phyloP scores from a whole-genome alignment of 192 early-diverging fungal species.

The Linnemannia zychae region DNA sequence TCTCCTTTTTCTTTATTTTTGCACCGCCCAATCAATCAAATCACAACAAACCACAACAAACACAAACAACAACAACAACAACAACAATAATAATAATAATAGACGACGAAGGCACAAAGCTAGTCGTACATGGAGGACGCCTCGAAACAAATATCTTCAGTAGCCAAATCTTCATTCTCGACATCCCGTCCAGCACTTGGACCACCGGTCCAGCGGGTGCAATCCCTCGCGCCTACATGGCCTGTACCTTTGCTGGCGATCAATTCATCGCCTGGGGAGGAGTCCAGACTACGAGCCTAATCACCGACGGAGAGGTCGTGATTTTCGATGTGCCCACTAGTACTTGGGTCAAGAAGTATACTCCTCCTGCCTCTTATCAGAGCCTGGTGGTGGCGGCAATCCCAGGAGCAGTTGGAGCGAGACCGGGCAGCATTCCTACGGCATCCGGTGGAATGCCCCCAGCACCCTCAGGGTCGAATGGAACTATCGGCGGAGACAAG shows the following conservation, averaged over 20 bases:
- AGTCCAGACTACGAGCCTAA: neutral
- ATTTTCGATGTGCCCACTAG: neutral
- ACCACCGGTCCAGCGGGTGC: neutral
- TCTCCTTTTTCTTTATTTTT: neutral
- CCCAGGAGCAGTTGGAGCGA: neutral
- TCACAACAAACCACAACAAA: too few relatives aligned
- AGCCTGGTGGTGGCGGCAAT: neutral
- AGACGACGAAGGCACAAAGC: conserved; percentile 10
- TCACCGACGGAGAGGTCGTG: neutral
- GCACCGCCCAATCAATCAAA: neutral
- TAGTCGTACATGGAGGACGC: neutral
- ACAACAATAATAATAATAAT: neutral
- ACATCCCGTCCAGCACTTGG: neutral
- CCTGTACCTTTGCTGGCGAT: neutral
- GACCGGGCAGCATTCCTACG: neutral
- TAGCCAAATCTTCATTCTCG: neutral
- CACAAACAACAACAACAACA: neutral
- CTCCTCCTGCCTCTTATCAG: neutral
- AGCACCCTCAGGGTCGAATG: neutral
- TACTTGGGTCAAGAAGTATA: neutral
- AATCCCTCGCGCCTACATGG: neutral
- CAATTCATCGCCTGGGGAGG: conserved; percentile 5
- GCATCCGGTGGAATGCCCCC: neutral
- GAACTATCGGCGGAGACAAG: neutral
- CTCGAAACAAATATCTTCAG: neutral